Evolutionary conservation across 768 basidiomycete genomes (phyloP).

Genomic region (Lactarius pseudohatsudake): DNA sequence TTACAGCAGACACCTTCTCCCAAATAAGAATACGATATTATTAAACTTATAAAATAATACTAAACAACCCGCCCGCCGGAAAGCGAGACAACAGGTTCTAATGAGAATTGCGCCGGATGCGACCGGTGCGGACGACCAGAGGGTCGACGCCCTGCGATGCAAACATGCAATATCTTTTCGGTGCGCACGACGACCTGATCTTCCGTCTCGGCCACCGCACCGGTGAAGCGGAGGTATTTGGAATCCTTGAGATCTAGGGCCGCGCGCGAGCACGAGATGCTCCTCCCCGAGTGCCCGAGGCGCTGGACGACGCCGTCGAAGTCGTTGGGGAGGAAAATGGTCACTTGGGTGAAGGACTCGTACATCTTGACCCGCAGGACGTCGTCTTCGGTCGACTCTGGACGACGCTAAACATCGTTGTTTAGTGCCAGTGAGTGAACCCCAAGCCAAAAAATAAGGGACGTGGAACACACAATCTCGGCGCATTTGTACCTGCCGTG

Average conservation of each 20-base stretch:
- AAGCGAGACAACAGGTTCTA: not conserved
- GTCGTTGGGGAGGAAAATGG: slow-evolving; percentile 17
- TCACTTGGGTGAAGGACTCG: slow-evolving; percentile 15
- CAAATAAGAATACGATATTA: not conserved
- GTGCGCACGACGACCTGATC: slow-evolving; percentile 20
- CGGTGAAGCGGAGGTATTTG: slow-evolving; percentile 16
- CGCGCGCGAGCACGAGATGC: slow-evolving; percentile 19
- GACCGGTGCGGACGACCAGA: not conserved
- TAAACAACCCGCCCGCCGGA: not conserved
- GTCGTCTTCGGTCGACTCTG: not conserved
- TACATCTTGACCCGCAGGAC: slow-evolving; percentile 19
- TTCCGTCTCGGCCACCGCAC: slow-evolving; percentile 3
- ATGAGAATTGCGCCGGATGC: not conserved
- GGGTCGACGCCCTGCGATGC: slow-evolving; percentile 12
- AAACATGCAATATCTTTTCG: slow-evolving; percentile 21
- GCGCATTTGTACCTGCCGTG: slow-evolving; percentile 9
- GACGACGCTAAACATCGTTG: not conserved
- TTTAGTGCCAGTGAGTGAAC: not conserved
- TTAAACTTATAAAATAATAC: slow-evolving; percentile 5
- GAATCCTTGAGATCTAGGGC: slow-evolving; percentile 17
- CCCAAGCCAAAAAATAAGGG: no score
- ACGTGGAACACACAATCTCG: slow-evolving; percentile 12
- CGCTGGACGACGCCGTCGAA: slow-evolving; percentile 24
- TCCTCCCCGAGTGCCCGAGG: slow-evolving; percentile 22
- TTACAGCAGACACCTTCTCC: not conserved